Conservation (phyloP, 2,329 filamentous ascomycete genomes). For the Fusarium devonianum region DNA sequence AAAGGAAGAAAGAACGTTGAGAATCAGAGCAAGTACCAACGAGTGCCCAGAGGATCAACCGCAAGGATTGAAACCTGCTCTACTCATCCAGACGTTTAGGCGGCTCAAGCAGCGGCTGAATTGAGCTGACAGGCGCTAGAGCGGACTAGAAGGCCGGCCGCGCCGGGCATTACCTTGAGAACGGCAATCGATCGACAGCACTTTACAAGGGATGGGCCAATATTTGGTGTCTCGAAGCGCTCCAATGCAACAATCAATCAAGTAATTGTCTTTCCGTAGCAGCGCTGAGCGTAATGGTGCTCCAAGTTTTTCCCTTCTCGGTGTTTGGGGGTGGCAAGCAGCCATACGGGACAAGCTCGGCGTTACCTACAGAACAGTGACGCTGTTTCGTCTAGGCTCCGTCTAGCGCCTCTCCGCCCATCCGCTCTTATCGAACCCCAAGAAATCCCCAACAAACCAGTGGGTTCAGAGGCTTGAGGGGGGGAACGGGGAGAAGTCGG, state of each 20-base stretch:
- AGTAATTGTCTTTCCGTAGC: neutral
- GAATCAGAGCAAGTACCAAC: no score
- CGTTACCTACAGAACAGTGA: slow-evolving; percentile 26
- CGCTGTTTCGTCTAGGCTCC: slow-evolving; percentile 21
- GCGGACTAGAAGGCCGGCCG: slow-evolving; percentile 3
- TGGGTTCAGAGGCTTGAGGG: slow-evolving; percentile 9
- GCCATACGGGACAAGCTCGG: slow-evolving; percentile 26
- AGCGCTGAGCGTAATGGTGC: neutral
- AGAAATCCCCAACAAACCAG: slow-evolving; percentile 27
- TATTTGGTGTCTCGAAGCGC: neutral
- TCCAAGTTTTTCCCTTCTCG: neutral
- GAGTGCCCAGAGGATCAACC: no score
- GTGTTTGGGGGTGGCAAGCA: slow-evolving; percentile 15
- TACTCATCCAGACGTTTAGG: no score
- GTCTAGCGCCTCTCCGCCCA: slow-evolving; percentile 26
- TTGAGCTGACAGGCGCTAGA: slow-evolving; percentile 6
- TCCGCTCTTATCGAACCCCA: slow-evolving; percentile 17
- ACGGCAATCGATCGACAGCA: slow-evolving; percentile 4
- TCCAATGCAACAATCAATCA: slow-evolving; percentile 24
- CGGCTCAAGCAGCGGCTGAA: slow-evolving; percentile 10
- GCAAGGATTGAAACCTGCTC: no score
- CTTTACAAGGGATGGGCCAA: no score
- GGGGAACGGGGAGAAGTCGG: slow-evolving; percentile 5
- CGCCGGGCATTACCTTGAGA: slow-evolving; percentile 1
- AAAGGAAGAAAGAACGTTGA: slow-evolving; percentile 15